Conservation (phyloP, 2,329 filamentous ascomycete genomes). For the Pseudonectria buxi region DNA sequence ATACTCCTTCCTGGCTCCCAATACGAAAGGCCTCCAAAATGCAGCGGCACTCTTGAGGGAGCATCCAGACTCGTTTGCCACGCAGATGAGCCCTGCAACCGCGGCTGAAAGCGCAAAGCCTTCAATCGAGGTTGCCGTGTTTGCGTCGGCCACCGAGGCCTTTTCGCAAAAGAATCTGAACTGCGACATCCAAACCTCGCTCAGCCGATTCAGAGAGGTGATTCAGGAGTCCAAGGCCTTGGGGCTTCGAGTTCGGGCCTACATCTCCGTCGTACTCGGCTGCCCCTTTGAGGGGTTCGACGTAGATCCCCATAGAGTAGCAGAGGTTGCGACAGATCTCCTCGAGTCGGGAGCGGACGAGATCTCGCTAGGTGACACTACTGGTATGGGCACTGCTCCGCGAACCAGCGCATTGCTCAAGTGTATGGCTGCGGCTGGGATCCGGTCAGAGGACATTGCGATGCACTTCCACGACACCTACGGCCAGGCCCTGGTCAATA, state of each 20-base stretch:
- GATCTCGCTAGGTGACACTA: constrained; percentile 84
- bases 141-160: constrained; percentile 73
- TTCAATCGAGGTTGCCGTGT: constrained; percentile 67
- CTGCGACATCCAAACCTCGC: constrained; percentile 67
- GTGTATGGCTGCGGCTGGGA: constrained; percentile 58
- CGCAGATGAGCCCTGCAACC: constrained; percentile 39
- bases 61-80: constrained; percentile 43
- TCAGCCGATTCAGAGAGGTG: constrained; percentile 63
- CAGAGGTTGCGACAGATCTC: constrained; percentile 60
- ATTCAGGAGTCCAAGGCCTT: constrained; percentile 60
- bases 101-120: constrained; percentile 36
- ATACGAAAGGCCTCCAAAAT: constrained; percentile 63
- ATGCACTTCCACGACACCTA: constrained; percentile 90
- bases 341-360: constrained; percentile 86
- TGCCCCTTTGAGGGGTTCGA: constrained; percentile 69
- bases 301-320: constrained; percentile 56
- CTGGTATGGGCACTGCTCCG: constrained; percentile 80
- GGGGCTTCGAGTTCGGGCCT: constrained; percentile 65
- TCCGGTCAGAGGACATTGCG: constrained; percentile 64
- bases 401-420: constrained; percentile 58
- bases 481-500: constrained; percentile 78
- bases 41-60: constrained; percentile 48
- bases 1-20: constrained; percentile 78
- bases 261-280: constrained; percentile 73
- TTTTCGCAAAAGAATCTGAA: constrained; percentile 81